Evolutionary conservation across 1,139 yeast genomes (phyloP), one percentile per base, ranked within the genome.

Genomic region (Yamadazyma blattariae): DNA sequence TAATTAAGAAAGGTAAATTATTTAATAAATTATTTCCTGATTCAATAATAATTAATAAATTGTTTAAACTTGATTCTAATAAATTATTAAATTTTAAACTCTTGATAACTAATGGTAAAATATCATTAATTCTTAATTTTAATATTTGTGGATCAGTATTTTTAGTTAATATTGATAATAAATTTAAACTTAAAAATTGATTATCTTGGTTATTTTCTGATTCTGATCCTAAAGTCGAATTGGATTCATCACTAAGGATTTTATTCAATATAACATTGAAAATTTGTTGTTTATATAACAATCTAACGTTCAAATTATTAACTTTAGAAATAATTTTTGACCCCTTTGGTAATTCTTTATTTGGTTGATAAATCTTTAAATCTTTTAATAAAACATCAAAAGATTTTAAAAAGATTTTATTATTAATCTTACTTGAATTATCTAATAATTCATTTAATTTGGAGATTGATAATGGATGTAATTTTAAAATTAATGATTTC

Each of bases 251-350:
- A 0, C 54, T 48, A 27, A 82, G 51, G n/a, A 47, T 41, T 31
- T 56, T 58, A 1, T 80, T 80, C 16, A 81, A 64, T 3, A 79
- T 63, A 8, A 67, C 61, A 39, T 77, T 77, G 56, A 87, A 87
- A 16, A 85, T 67, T 44, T 81, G 79, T 52, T 92, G 97, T 54
- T 87, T 88, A 65, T 83, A 85, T 21, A 92, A 66, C 29, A 75
- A 56, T 38, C 84, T 73, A 18, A 83, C 75, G 40, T 80, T 75
- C 39, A 82, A 67, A 41, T 78, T 77, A 44, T 71, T 57, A 13
- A 75, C 77, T 27, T 71, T 69, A 2, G 75, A 67, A 26, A 76
- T 79, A 28, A 71, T 45, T 32, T 57, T 53, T 26, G 49, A 34
- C 25, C 54, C 51, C 29, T 52, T 46, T 24, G 54, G 47, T 38